These are phyloP conservation scores for Dactylellina cionopaga DNA, from an alignment of 2,329 filamentous ascomycete species.

Conservation along the genomic window DNA sequence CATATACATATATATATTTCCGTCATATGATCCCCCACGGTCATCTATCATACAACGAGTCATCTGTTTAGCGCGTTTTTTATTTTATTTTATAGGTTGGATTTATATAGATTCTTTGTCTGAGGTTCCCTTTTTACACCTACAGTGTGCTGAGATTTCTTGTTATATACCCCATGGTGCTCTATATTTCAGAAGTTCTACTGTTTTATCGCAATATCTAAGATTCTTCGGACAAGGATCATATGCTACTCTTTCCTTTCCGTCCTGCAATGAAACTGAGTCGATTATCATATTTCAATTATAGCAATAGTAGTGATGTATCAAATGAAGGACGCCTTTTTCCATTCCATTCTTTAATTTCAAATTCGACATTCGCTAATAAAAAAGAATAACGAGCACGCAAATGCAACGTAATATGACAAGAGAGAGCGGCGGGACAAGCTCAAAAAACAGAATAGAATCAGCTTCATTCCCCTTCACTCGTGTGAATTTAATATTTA, in stretches of 20 bases:
- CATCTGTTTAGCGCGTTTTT: background rate
- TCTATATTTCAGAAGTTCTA: background rate
- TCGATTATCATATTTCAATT: too few species aligned
- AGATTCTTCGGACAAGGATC: too few species aligned
- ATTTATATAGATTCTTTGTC: background rate
- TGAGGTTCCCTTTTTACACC: too few species aligned
- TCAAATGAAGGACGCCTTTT: background rate
- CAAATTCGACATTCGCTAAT: background rate
- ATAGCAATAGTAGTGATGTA: background rate
- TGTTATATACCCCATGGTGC: background rate
- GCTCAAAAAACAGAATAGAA: background rate
- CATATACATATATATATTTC: too few species aligned
- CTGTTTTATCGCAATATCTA: too few species aligned
- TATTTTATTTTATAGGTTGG: background rate
- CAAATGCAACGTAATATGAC: constrained; percentile 4
- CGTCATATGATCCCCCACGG: too few species aligned
- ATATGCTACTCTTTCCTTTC: too few species aligned
- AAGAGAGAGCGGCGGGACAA: background rate
- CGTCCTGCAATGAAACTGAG: too few species aligned
- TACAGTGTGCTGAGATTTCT: too few species aligned
- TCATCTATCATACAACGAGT: too few species aligned
- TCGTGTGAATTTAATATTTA: too few species aligned
- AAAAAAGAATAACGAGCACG: constrained; percentile 20
- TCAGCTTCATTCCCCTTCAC: too few species aligned
- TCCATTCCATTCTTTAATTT: background rate